Conservation (phyloP, 2,329 filamentous ascomycete genomes). For the Xylariaceae sp. region DNA sequence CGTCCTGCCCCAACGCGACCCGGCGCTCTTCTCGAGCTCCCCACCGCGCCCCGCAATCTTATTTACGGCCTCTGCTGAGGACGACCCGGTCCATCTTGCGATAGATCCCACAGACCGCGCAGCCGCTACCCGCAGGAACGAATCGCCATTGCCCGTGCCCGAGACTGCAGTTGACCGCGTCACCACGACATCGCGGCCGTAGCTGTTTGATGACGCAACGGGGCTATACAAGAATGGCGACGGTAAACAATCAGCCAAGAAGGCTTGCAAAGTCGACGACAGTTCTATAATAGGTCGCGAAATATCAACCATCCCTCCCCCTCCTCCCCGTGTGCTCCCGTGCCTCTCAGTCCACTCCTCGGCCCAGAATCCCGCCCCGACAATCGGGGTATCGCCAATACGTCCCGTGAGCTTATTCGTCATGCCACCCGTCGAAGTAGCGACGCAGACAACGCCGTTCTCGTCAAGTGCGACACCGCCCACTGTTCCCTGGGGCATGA, state of each 20-base stretch:
- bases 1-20: constrained; percentile 65
- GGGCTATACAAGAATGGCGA: constrained; percentile 41
- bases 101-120: constrained; percentile 70
- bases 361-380: constrained; percentile 86
- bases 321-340: constrained; percentile 24
- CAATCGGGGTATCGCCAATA: constrained; percentile 79
- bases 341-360: constrained; percentile 68
- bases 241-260: constrained; percentile 60
- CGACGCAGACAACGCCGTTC: constrained; percentile 68
- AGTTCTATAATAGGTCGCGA: constrained; percentile 37
- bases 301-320: constrained; percentile 17
- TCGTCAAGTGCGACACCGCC: constrained; percentile 77
- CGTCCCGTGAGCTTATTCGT: constrained; percentile 86
- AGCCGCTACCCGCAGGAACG: constrained; percentile 71
- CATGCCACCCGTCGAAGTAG: constrained; percentile 68
- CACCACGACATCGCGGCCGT: constrained; percentile 21
- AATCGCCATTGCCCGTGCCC: constrained; percentile 85
- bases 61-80: constrained; percentile 56
- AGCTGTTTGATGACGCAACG: constrained; percentile 5
- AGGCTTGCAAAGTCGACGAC: constrained; percentile 40
- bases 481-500: constrained; percentile 78
- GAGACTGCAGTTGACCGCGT: constrained; percentile 58
- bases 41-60: constrained; percentile 67
- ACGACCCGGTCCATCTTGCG: constrained; percentile 55
- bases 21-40: constrained; percentile 71